Percentiles rank a stretch among this genome's conserved stretches.
Evolutionary conservation across 768 basidiomycete species (phyloP).

Genomic region (Psilocybe azurescens): DNA sequence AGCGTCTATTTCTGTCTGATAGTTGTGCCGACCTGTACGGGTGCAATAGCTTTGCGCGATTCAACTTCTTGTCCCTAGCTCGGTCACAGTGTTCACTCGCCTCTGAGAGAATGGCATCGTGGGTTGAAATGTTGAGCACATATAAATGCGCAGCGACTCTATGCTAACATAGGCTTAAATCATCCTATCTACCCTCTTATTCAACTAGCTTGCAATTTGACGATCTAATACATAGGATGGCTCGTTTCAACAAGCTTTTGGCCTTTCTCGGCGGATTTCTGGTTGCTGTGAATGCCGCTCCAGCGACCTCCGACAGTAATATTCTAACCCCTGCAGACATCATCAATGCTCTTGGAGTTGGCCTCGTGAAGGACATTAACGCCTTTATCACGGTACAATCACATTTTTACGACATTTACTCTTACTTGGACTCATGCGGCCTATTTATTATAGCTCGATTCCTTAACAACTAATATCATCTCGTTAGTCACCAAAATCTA

Average conservation of each 20-base stretch:
- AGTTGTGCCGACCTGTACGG: background rate
- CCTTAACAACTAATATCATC: constrained; percentile 39
- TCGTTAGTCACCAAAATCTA: constrained; percentile 28
- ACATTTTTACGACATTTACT: constrained; percentile 13
- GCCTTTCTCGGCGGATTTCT: background rate
- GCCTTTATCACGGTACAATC: constrained; percentile 41
- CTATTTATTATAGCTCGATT: constrained; percentile 34
- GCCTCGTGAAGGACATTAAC: constrained; percentile 44
- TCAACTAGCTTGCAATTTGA: too few species aligned
- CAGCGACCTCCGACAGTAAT: background rate
- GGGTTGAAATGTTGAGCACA: too few species aligned
- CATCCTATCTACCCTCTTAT: too few species aligned
- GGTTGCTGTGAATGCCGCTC: background rate
- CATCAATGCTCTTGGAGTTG: constrained; percentile 44
- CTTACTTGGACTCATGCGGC: background rate
- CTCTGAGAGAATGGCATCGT: too few species aligned
- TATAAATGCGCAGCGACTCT: background rate
- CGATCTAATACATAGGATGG: background rate
- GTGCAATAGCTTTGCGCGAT: background rate
- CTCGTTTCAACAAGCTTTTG: background rate
- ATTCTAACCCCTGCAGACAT: constrained; percentile 24
- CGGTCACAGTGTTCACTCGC: too few species aligned
- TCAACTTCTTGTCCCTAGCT: too few species aligned
- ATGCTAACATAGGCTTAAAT: too few species aligned
- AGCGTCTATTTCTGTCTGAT: background rate